Evolutionary conservation across 1,284 basidiomycete genomes (phyloP), one percentile per base, ranked within the genome.

Genomic region (Tetrapyrgos nigripes): DNA sequence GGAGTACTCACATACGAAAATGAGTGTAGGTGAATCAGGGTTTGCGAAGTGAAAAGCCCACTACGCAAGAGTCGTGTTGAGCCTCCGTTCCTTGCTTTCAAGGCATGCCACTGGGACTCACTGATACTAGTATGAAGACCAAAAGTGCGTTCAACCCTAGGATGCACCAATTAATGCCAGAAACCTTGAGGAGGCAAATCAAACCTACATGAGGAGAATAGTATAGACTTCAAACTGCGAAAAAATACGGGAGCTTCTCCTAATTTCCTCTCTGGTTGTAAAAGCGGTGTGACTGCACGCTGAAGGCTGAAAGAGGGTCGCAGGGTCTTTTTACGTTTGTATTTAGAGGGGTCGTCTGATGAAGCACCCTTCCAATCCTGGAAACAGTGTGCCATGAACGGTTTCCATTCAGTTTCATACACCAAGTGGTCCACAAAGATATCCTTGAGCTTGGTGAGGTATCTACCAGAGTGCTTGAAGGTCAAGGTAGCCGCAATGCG

Each of bases 11-110:
- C 89, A 87, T 60, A 92, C 79, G 64, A 95, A 95, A 58, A 91
- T 77, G 6, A 89, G 71, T 4, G 84, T 87, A 74, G 89, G 67
- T 71, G 76, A 72, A 67, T 79, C 77, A 37, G 66, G 75, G 17
- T 83, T 59, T 0, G 78, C 79, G 58, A 91, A 90, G 73, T 92
- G 78, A 2, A 92, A 73, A 9, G 83, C 89, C 92, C 92, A 94
- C 87, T 91, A 29, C 37, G 11, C 29, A 3, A 24, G 17, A 35
- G 47, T n/a, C 29, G 27, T 9, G 6, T 24, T 31, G 3, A 61
- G 60, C 17, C 66, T 45, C 37, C 35, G 51, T 37, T 4, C 19
- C 50, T 27, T n/a, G 8, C 21, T 29, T n/a, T 37, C 3, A 50
- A 53, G 50, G 21, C 35, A 58, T 40, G 43, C 48, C 19, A 28